Evolutionary conservation across 768 basidiomycete species (phyloP), one percentile per base, ranked within the genome.

Genomic region (Inosperma sp.): DNA sequence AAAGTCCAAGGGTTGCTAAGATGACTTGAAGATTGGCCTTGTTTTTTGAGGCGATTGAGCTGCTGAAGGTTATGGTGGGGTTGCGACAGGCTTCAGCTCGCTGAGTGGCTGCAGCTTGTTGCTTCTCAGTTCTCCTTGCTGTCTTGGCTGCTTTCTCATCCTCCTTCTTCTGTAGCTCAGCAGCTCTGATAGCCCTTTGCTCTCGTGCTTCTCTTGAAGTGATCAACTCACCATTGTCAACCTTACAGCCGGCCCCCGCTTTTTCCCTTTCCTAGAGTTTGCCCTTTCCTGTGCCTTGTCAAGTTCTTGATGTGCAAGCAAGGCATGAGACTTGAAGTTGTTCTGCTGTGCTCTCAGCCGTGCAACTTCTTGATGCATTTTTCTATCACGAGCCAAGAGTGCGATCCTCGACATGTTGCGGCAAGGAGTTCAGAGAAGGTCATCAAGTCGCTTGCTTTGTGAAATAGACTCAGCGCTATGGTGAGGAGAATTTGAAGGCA

Each of bases 251-350:
- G 43, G 43, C 4, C 29, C 43, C 31, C 31, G 10, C 19, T 39
- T 48, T 13, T 37, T 48, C 14, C 10, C 7, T 48, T 48, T 48
- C n/a, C 36, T 48, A 4, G 47, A 35, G 23, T 48, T 48, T 19
- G 33, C 33, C 46, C 34, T 23, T 7, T n/a, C 12, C 10, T 48
- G 33, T 9, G 46, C 35, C 31, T 48, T 23, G 19, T 48, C 13
- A n/a, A 48, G 31, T 13, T 48, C 46, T 3, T 48, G 33, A 9
- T n/a, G 35, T 3, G 35, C 46, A 16, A 19, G 17, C 19, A 48
- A 1, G 5, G 46, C 46, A 16, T 48, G 46, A 7, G 33, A 21
- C 17, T 44, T 31, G 43, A 17, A 27, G 21, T 33, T n/a, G 14
- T 48, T 48, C 17, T 33, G 0, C 13, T 48, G 21, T 33, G 46